phyloP scores from a whole-genome alignment of 495 filamentous ascomycete genomes.

The Xylaria bambusicola region DNA sequence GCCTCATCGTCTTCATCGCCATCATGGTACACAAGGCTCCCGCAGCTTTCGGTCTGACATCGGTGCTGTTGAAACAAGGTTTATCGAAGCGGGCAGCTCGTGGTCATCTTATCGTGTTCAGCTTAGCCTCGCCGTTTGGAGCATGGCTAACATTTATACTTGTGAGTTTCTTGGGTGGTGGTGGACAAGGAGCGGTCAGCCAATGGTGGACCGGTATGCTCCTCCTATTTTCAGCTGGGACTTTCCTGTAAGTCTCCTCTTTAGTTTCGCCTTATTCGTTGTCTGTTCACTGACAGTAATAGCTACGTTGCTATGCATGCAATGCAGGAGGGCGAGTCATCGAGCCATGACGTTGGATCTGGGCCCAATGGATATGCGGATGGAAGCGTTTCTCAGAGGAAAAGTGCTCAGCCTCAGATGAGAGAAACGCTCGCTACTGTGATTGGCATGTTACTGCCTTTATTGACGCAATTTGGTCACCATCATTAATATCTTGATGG shows the following conservation, averaged over 20 bases:
- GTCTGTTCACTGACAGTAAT: conserved; percentile 23
- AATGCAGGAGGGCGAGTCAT: conserved; percentile 78
- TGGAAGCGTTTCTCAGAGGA: conserved; percentile 49
- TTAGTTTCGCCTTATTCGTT: not conserved
- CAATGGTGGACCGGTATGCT: conserved; percentile 92
- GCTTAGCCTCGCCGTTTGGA: conserved; percentile 84
- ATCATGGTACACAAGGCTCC: conserved; percentile 98
- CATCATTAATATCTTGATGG: conserved; percentile 58
- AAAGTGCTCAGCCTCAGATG: conserved; percentile 55
- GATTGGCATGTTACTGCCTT: conserved; percentile 84
- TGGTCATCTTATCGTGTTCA: conserved; percentile 86
- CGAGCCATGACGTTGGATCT: conserved; percentile 52
- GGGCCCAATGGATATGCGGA: conserved; percentile 69
- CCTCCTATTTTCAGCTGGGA: conserved; percentile 88
- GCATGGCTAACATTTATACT: conserved; percentile 81
- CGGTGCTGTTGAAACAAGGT: conserved; percentile 84
- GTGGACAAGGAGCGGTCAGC: conserved; percentile 43
- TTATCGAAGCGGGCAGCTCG: conserved; percentile 82
- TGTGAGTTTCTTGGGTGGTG: conserved; percentile 67
- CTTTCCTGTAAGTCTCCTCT: conserved; percentile 75
- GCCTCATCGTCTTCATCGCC: conserved; percentile 88
- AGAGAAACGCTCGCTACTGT: conserved; percentile 74
- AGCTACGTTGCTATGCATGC: conserved; percentile 99
- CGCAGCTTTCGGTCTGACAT: conserved; percentile 91
- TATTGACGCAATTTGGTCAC: conserved; percentile 89